These are phyloP conservation scores for Geoglossum cookeanum DNA, from an alignment of 2,329 filamentous ascomycete genomes.

Conservation along the genomic window DNA sequence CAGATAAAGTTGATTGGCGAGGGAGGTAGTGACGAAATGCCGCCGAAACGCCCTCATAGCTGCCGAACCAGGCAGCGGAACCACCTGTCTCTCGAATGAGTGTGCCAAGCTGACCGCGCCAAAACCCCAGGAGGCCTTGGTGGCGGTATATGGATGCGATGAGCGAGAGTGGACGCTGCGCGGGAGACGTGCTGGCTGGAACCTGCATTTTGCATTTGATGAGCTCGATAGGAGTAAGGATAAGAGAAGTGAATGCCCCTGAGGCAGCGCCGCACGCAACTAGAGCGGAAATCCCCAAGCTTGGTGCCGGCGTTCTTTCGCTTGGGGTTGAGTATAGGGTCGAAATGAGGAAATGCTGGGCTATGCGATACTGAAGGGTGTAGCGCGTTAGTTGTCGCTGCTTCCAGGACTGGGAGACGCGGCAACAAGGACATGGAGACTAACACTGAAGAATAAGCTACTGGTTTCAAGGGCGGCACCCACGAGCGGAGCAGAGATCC, in stretches of 20 bases:
- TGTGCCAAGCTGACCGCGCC: slow-evolving; percentile 87
- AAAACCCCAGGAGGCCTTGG: slow-evolving; percentile 72
- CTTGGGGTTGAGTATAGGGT: slow-evolving; percentile 33
- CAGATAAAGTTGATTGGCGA: slow-evolving; percentile 23
- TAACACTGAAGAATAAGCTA: slow-evolving; percentile 82
- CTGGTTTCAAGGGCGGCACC: slow-evolving; percentile 87
- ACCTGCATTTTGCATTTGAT: slow-evolving; percentile 98
- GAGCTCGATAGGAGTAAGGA: slow-evolving; percentile 87
- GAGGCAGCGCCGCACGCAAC: slow-evolving; percentile 68
- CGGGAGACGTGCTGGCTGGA: slow-evolving; percentile 20
- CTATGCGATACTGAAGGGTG: slow-evolving; percentile 24
- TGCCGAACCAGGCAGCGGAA: slow-evolving; percentile 85
- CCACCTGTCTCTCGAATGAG: slow-evolving; percentile 87
- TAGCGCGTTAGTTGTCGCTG: slow-evolving; percentile 7
- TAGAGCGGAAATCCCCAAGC: slow-evolving; percentile 56
- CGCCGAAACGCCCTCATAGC: slow-evolving; percentile 61
- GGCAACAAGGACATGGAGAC: slow-evolving; percentile 29
- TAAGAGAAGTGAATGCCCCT: slow-evolving; percentile 73
- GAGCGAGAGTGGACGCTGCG: slow-evolving; percentile 23
- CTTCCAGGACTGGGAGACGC: neutral
- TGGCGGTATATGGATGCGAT: slow-evolving; percentile 64
- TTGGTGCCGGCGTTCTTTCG: slow-evolving; percentile 22
- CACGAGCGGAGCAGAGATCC: slow-evolving; percentile 75
- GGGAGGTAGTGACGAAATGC: slow-evolving; percentile 38
- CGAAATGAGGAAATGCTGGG: slow-evolving; percentile 42